A percentile compares a stretch with the other conserved stretches of the same genome.
Evolutionary conservation across 805 yeast species (phyloP).

Genomic region (Ogataea ramenticola): DNA sequence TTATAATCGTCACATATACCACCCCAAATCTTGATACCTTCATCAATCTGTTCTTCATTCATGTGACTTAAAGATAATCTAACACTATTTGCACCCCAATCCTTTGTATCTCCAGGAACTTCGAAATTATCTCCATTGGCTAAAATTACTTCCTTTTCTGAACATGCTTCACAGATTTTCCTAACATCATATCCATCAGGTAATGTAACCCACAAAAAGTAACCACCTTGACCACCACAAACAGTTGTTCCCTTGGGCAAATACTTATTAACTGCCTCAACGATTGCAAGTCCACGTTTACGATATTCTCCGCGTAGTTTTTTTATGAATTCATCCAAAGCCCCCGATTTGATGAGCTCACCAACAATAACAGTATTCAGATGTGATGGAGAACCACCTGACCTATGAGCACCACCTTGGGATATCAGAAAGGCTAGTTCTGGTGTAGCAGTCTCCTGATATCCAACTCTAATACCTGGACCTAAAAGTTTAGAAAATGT

Average conservation of each 20-base stretch:
- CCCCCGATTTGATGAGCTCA: constrained; percentile 47
- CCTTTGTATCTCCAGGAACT: constrained; percentile 54
- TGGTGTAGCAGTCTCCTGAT: constrained; percentile 64
- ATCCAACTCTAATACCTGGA: constrained; percentile 80
- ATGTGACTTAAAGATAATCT: constrained; percentile 54
- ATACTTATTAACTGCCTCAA: constrained; percentile 30
- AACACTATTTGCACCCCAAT: constrained; percentile 54
- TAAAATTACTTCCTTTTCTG: constrained; percentile 46
- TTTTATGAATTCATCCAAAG: constrained; percentile 38
- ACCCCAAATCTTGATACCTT: constrained; percentile 48
- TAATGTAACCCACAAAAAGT: constrained; percentile 67
- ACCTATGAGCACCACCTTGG: constrained; percentile 68
- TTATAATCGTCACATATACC: constrained; percentile 18
- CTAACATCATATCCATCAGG: constrained; percentile 34
- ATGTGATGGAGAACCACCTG: constrained; percentile 85
- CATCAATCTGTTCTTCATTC: constrained; percentile 35
- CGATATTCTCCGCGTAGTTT: constrained; percentile 37
- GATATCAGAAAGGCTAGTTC: constrained; percentile 51
- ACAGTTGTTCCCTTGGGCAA: constrained; percentile 52
- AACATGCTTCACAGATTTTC: constrained; percentile 26
- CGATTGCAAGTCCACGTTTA: constrained; percentile 37
- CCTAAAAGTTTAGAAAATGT: constrained; percentile 75
- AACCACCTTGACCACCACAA: constrained; percentile 74
- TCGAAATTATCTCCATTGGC: constrained; percentile 75
- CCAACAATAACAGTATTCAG: constrained; percentile 60